Percentiles rank a stretch among this genome's conserved stretches.
Conservation (phyloP, 768 basidiomycete species). For the Scleroderma bovista region DNA sequence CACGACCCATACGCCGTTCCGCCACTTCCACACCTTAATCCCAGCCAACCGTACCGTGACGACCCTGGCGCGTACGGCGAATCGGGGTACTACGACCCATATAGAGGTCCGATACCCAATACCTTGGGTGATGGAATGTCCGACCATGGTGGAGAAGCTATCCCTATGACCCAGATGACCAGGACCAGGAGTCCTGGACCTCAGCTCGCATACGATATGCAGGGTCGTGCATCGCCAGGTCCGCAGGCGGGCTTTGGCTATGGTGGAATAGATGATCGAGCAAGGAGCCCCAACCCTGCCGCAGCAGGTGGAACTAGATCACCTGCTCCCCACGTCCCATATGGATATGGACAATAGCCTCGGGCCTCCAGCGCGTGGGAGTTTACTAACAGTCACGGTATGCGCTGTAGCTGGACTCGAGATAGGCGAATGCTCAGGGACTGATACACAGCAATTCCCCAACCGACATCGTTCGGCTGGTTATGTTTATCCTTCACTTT, state of each 20-base stretch:
- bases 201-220: constrained; percentile 34
- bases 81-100: constrained; percentile 69
- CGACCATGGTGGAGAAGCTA: constrained; percentile 46
- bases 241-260: constrained; percentile 39
- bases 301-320: constrained; percentile 31
- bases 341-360: constrained; percentile 33
- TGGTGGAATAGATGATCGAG: constrained; percentile 21
- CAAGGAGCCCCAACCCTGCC: constrained; percentile 25
- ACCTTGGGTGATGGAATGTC: constrained; percentile 44
- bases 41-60: constrained; percentile 70
- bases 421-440: constrained; percentile 11
- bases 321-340: constrained; percentile 44
- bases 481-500: constrained; percentile 9
- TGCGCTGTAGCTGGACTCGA: constrained; percentile 7
- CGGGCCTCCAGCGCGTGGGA: not conserved
- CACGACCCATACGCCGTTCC: constrained; percentile 78
- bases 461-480: constrained; percentile 19
- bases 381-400: constrained; percentile 9
- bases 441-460: constrained; percentile 10
- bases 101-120: constrained; percentile 68
- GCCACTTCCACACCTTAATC: constrained; percentile 75
- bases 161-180: constrained; percentile 70
- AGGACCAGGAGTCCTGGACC: constrained; percentile 38
- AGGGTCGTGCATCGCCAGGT: constrained; percentile 34
- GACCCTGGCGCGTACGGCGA: constrained; percentile 47